Percentiles rank a stretch among this genome's conserved stretches.
Evolutionary conservation across 108 stramenopile genomes (phyloP).

Genomic region (Pseudonitzschia multiseries): DNA sequence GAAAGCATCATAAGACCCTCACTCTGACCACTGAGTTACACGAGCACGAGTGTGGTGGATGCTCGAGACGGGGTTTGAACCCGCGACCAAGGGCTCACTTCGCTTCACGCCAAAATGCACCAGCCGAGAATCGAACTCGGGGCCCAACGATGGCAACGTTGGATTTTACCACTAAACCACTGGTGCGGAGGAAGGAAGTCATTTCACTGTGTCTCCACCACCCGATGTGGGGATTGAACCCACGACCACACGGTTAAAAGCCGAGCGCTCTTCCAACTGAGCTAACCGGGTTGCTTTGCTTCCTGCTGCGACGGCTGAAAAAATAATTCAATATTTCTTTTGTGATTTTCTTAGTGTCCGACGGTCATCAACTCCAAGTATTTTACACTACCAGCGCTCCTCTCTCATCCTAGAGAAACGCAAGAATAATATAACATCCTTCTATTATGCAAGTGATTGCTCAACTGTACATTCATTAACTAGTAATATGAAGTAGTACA

Average conservation of each 20-base stretch:
- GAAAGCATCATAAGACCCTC: conserved; percentile 65
- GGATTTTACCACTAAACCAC: conserved; percentile 88
- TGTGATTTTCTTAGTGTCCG: too few species aligned
- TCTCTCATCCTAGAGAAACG: too few species aligned
- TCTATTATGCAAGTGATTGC: too few species aligned
- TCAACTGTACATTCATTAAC: too few species aligned
- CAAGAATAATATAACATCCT: too few species aligned
- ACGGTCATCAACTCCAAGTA: too few species aligned
- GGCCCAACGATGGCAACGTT: conserved; percentile 88
- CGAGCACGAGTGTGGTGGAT: conserved; percentile 36
- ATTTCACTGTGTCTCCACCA: too few species aligned
- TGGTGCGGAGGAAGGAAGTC: conserved; percentile 20
- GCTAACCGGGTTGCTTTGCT: conserved; percentile 51
- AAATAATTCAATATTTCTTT: too few species aligned
- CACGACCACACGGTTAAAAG: conserved; percentile 55
- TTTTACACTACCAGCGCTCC: too few species aligned
- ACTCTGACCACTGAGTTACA: conserved; percentile 91
- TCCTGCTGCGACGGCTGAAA: too few species aligned
- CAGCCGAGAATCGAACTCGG: conserved; percentile 86
- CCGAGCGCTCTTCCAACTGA: conserved; percentile 96
- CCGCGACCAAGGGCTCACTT: conserved; percentile 71
- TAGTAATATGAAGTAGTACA: too few species aligned
- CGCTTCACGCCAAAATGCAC: background rate
- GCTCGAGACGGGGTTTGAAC: conserved; percentile 77
- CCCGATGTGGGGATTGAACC: conserved; percentile 14